These are phyloP conservation scores for Falciphora oryzae DNA, from an alignment of 2,329 filamentous ascomycete genomes.

Conservation along the genomic window DNA sequence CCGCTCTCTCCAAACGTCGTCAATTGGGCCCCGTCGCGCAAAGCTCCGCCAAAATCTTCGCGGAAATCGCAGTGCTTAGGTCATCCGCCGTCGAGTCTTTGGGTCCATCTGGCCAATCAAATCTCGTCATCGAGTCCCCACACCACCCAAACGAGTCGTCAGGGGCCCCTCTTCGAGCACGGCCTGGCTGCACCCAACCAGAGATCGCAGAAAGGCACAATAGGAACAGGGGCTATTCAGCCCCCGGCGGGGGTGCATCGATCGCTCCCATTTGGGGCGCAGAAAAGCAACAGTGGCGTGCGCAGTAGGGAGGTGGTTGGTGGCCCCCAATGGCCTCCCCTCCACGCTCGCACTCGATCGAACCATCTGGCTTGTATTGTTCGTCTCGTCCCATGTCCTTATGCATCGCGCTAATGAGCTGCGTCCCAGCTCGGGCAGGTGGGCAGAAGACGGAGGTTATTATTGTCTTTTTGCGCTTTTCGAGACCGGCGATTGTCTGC, in stretches of 20 bases:
- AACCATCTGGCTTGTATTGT: not conserved
- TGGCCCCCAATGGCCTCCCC: not conserved
- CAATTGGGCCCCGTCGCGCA: not conserved
- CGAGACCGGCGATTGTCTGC: too few relatives aligned
- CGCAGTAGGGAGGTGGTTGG: too few relatives aligned
- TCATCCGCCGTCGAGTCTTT: not conserved
- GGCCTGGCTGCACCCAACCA: not conserved
- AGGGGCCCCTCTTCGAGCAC: too few relatives aligned
- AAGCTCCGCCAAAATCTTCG: constrained; percentile 1
- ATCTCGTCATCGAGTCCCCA: not conserved
- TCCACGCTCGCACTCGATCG: too few relatives aligned
- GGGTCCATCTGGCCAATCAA: not conserved
- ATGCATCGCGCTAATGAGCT: too few relatives aligned
- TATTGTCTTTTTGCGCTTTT: too few relatives aligned
- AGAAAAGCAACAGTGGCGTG: too few relatives aligned
- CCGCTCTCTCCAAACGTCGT: not conserved
- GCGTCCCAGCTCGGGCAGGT: too few relatives aligned
- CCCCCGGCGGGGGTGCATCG: too few relatives aligned
- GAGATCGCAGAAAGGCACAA: not conserved
- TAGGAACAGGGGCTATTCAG: not conserved
- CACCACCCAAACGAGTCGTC: not conserved
- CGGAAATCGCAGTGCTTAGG: not conserved
- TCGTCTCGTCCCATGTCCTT: not conserved
- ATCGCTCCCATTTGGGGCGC: too few relatives aligned
- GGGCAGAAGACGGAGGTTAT: too few relatives aligned